Evolutionary conservation across 306 rosid genomes (phyloP), one percentile per base, ranked within the genome.

Genomic region (Clitoria ternatea): DNA sequence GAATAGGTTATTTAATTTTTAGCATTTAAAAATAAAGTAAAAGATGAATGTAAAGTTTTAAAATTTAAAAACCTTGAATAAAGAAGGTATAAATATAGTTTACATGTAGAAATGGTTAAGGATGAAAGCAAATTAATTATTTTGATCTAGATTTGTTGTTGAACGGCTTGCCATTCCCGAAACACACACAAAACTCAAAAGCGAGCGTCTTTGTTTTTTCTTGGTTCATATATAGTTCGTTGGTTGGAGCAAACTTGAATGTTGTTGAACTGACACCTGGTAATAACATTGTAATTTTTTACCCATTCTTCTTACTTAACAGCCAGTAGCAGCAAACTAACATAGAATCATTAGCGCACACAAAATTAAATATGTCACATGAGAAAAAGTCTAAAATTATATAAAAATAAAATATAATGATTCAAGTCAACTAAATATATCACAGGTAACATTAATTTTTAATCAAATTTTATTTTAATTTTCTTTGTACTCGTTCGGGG

Each of bases 171-270:
- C 18, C 18, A 29, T 45, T 24, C 22, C 12, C 9, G 6, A 15
- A 17, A 3, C 18, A 7, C 22, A 44, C 49, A 64, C 0, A 7
- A 10, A 15, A n/a, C n/a, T n/a, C n/a, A 49, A 15, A 15, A 2
- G 15, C 15, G 12, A 49, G 6, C 33, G 39, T 7, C 14, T 9
- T 17, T 20, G 42, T 40, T 17, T 29, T 42, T 36, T 55, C 14
- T 53, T 4, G 29, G 15, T 23, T 76, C 69, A n/a, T n/a, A n/a
- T 65, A 48, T 22, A 79, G 76, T 75, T 37, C 23, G 85, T 79
- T 83, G 79, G 90, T 83, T 88, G 90, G 69, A 81, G 87, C 87
- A 73, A 88, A 79, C 82, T 53, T 74, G 37, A 70, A 33, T 63
- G 88, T 81, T 54, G 93, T 83, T 88, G 77, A 88, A 75, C 90